Conservation (phyloP, 2,329 filamentous ascomycete species). For the Paramyrothecium sp. region DNA sequence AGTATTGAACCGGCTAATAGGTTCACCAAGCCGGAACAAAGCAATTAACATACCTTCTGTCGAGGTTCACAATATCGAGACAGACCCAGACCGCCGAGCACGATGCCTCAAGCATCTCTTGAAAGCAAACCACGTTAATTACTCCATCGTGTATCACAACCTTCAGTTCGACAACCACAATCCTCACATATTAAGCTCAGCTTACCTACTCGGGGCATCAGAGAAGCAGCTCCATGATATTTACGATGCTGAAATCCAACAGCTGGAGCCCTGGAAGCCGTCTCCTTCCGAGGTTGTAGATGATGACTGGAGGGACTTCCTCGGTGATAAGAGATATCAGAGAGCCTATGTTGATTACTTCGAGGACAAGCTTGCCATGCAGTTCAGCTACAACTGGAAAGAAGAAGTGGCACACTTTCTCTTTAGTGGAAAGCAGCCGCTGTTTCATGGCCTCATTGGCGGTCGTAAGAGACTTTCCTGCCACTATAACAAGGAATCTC, state of each 20-base stretch:
- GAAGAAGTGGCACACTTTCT: slow-evolving; percentile 73
- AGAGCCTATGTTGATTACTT: slow-evolving; percentile 93
- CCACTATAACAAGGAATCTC: slow-evolving; percentile 2
- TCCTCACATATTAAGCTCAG: slow-evolving; percentile 78
- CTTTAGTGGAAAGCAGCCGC: slow-evolving; percentile 69
- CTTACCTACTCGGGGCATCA: slow-evolving; percentile 80
- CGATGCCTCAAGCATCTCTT: slow-evolving; percentile 87
- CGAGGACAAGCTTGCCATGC: slow-evolving; percentile 79
- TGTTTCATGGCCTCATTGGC: slow-evolving; percentile 77
- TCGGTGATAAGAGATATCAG: slow-evolving; percentile 80
- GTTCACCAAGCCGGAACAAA: slow-evolving; percentile 19
- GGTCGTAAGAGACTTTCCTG: slow-evolving; percentile 59
- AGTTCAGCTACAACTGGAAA: slow-evolving; percentile 81
- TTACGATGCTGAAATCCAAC: slow-evolving; percentile 73
- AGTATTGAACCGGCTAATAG: slow-evolving; percentile 23
- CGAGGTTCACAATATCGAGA: slow-evolving; percentile 77
- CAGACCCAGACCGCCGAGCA: slow-evolving; percentile 72
- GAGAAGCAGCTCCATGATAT: slow-evolving; percentile 72
- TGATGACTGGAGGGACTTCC: slow-evolving; percentile 82
- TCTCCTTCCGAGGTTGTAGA: slow-evolving; percentile 81
- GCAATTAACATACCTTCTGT: slow-evolving; percentile 64
- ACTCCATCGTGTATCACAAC: slow-evolving; percentile 78
- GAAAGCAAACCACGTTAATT: slow-evolving; percentile 87
- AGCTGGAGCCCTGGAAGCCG: slow-evolving; percentile 76
- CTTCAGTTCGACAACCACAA: slow-evolving; percentile 79